Evolutionary conservation across 2,329 filamentous ascomycete species (phyloP).

Genomic region (Penicillium sp.): DNA sequence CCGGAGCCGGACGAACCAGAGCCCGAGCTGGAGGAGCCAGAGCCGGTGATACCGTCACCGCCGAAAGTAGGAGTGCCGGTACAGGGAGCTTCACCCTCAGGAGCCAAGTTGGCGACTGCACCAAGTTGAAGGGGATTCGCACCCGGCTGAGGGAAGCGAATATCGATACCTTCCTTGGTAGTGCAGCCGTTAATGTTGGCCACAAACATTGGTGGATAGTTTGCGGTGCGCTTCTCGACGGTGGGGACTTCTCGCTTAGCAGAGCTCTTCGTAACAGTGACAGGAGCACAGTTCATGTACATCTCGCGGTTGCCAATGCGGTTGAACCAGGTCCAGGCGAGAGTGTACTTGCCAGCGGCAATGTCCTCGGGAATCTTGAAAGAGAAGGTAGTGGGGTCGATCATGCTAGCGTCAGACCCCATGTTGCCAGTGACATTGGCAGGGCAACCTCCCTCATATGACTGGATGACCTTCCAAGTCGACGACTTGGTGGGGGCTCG

Average conservation of each 20-base stretch:
- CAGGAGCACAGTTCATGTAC: slow-evolving; percentile 93
- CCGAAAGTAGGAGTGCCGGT: slow-evolving; percentile 36
- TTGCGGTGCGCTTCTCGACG: slow-evolving; percentile 56
- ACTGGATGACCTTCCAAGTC: slow-evolving; percentile 87
- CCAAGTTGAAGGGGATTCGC: slow-evolving; percentile 42
- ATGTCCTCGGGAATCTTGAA: slow-evolving; percentile 56
- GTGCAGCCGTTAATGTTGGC: slow-evolving; percentile 69
- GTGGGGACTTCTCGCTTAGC: slow-evolving; percentile 44
- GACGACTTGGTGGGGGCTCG: slow-evolving; percentile 64
- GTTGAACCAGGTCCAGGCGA: slow-evolving; percentile 97
- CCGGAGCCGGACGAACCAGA: slow-evolving; percentile 9
- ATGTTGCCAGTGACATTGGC: slow-evolving; percentile 63
- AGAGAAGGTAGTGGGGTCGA: no score
- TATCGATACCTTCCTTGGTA: slow-evolving; percentile 58
- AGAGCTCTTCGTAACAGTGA: slow-evolving; percentile 62
- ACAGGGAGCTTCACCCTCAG: slow-evolving; percentile 33
- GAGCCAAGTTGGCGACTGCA: no score
- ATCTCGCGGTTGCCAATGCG: slow-evolving; percentile 89
- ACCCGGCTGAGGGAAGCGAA: slow-evolving; percentile 71
- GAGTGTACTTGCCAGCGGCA: slow-evolving; percentile 72
- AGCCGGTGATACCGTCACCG: slow-evolving; percentile 33
- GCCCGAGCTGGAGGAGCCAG: slow-evolving; percentile 27
- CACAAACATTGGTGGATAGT: slow-evolving; percentile 73
- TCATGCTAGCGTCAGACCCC: slow-evolving; percentile 45
- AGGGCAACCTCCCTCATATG: slow-evolving; percentile 83